These are phyloP conservation scores for Mortierella sp. DNA, from an alignment of 371 early-diverging fungal genomes.

Conservation along the genomic window DNA sequence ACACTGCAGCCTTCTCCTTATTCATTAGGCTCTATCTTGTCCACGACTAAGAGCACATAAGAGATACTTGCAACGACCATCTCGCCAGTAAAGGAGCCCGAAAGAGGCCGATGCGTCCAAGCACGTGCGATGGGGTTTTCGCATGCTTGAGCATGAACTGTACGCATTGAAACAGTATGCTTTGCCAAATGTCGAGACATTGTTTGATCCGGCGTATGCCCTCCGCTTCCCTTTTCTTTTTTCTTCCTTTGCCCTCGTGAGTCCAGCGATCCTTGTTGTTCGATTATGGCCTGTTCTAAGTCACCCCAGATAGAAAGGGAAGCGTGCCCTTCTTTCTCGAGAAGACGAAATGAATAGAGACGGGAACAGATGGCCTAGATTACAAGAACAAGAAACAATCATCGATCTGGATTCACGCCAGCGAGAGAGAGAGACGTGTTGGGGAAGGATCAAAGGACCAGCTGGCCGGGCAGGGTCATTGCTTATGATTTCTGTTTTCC, in stretches of 20 bases:
- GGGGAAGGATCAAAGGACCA: constrained; percentile 11
- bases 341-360: neutral
- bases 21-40: too few species aligned
- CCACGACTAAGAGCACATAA: too few species aligned
- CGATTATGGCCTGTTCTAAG: constrained; percentile 8
- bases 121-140: too few species aligned
- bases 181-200: too few species aligned
- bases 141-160: too few species aligned
- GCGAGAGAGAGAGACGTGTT: neutral
- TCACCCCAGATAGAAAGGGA: constrained; percentile 6
- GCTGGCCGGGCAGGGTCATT: neutral
- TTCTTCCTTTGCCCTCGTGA: neutral
- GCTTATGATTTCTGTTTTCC: too few species aligned
- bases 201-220: too few species aligned
- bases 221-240: neutral
- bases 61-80: too few species aligned
- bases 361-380: constrained; percentile 1
- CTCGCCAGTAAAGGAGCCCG: too few species aligned
- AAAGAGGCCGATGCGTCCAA: too few species aligned
- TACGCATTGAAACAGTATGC: too few species aligned
- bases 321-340: neutral
- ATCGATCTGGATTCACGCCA: constrained; percentile 42
- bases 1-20: too few species aligned
- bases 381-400: constrained; percentile 41
- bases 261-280: neutral